These are phyloP conservation scores for Thalassiosira exigua DNA, from an alignment of 352 stramenopile species.

Conservation along the genomic window DNA sequence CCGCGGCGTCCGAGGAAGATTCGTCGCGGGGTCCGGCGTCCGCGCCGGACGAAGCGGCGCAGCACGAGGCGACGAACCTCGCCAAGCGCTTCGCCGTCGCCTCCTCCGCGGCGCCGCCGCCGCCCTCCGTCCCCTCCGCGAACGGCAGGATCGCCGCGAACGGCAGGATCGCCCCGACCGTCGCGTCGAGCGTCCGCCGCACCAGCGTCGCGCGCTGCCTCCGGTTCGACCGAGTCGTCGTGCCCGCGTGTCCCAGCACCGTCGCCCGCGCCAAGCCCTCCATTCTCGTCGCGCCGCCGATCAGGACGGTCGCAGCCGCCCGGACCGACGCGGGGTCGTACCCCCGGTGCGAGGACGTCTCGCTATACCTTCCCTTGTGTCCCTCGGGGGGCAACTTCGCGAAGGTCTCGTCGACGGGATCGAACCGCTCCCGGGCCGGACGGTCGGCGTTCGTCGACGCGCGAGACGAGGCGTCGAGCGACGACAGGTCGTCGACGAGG, in stretches of 20 bases:
- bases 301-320: constrained; percentile 39
- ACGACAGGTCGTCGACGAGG: constrained; percentile 64
- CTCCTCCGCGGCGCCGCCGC: constrained; percentile 5
- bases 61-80: constrained; percentile 50
- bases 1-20: background rate
- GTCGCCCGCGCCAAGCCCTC: constrained; percentile 51
- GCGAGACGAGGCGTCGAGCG: constrained; percentile 40
- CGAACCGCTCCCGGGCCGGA: constrained; percentile 47
- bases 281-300: constrained; percentile 21
- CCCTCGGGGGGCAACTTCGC: constrained; percentile 35
- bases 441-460: constrained; percentile 37
- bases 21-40: constrained; percentile 14
- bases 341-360: constrained; percentile 29
- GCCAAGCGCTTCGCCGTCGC: constrained; percentile 32
- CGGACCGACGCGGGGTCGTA: constrained; percentile 57
- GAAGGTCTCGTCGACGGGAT: constrained; percentile 54
- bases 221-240: constrained; percentile 45
- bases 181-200: constrained; percentile 36
- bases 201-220: constrained; percentile 63
- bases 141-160: constrained; percentile 37
- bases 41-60: constrained; percentile 21
- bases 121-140: constrained; percentile 18
- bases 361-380: constrained; percentile 43
- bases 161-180: constrained; percentile 42
- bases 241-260: constrained; percentile 74